A percentile compares a stretch with the other conserved stretches of the same genome.
Conservation (phyloP, 805 yeast species). For the Sugiyamaella smithiae region DNA sequence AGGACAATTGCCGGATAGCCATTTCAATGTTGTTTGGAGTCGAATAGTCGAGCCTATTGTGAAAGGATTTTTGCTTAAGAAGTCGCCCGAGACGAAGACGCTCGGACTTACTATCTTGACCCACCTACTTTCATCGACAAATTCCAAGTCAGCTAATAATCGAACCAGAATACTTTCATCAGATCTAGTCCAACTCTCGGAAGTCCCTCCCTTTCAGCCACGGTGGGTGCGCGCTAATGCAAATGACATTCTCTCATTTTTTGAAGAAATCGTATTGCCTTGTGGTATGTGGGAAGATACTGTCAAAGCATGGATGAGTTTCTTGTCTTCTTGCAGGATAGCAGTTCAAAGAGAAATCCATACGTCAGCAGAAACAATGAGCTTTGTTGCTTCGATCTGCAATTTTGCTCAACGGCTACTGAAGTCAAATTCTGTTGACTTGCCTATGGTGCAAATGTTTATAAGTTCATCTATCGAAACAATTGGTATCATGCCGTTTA, state of each 20-base stretch:
- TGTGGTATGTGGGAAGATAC: conserved; percentile 5
- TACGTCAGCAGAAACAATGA: conserved; percentile 19
- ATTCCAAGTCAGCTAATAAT: conserved; percentile 1
- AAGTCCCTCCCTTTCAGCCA: conserved; percentile 17
- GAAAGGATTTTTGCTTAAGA: background rate
- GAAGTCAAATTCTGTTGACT: conserved; percentile 4
- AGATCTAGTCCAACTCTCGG: conserved; percentile 11
- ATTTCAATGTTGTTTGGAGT: conserved; percentile 9
- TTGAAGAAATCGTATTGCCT: conserved; percentile 2
- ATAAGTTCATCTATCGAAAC: conserved; percentile 15
- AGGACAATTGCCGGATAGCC: background rate
- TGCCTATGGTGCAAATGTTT: conserved; percentile 4
- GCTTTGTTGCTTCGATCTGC: conserved; percentile 19
- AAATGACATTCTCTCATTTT: conserved; percentile 5
- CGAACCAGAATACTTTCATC: conserved; percentile 9
- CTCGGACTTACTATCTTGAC: conserved; percentile 10
- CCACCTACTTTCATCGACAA: conserved; percentile 9
- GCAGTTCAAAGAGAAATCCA: conserved; percentile 21
- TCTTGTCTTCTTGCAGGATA: conserved; percentile 6
- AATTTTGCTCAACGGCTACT: conserved; percentile 12
- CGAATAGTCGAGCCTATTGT: conserved; percentile 6
- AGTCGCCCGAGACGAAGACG: background rate
- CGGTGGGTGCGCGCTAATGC: conserved; percentile 18
- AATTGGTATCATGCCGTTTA: conserved; percentile 16
- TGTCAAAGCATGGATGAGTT: background rate